These are phyloP conservation scores for Coemansia sp. DNA, from an alignment of 192 early-diverging fungal species.

Conservation along the genomic window DNA sequence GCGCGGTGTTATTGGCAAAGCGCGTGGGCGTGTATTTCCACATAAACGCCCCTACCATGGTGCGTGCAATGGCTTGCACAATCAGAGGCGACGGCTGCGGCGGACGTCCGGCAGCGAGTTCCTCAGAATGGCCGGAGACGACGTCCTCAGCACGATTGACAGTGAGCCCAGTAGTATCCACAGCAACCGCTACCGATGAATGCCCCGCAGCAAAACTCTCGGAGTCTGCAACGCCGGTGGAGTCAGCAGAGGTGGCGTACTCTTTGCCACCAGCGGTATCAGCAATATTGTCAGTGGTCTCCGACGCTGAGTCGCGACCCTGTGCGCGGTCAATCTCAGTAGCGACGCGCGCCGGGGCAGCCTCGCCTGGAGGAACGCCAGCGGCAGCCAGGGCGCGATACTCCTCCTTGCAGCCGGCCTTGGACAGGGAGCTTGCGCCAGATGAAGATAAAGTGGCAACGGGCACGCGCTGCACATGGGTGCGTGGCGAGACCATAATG, in stretches of 20 bases:
- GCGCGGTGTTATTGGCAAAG: conserved; percentile 49
- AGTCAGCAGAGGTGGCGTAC: not conserved
- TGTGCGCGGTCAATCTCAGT: not conserved
- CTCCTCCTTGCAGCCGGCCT: not conserved
- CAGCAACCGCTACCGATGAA: not conserved
- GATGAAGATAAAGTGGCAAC: conserved; percentile 26
- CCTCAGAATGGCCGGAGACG: not conserved
- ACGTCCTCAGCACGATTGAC: not conserved
- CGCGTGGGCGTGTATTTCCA: conserved; percentile 68
- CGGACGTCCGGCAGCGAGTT: not conserved
- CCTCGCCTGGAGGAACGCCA: not conserved
- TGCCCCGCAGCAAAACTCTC: not conserved
- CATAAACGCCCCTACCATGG: conserved; percentile 77
- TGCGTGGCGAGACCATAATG: conserved; percentile 52
- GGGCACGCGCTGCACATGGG: conserved; percentile 37
- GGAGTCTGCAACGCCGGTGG: not conserved
- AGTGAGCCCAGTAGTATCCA: not conserved
- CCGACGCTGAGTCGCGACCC: not conserved
- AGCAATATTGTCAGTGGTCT: not conserved
- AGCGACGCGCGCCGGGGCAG: not conserved
- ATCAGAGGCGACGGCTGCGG: conserved; percentile 61
- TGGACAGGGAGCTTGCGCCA: conserved; percentile 14
- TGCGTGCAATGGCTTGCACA: conserved; percentile 69
- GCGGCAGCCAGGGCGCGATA: not conserved
- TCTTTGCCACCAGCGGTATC: not conserved